These are phyloP conservation scores for Tricholoma terreum DNA, from an alignment of 768 basidiomycete genomes.

Conservation along the genomic window DNA sequence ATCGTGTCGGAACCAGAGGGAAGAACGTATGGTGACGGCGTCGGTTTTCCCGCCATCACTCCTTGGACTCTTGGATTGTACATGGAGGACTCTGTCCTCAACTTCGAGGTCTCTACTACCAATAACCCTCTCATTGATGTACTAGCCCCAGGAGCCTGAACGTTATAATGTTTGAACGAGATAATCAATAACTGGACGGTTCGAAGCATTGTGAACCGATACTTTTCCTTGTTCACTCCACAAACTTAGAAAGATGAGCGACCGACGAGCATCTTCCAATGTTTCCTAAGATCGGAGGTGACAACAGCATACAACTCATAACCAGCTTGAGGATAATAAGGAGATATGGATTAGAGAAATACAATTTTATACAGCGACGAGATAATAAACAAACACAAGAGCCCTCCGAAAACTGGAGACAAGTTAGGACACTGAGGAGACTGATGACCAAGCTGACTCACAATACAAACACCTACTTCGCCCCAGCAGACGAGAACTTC, in stretches of 20 bases:
- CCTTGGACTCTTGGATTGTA: background rate
- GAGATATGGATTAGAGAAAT: constrained; percentile 25
- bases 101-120: no score
- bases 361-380: constrained; percentile 33
- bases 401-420: background rate
- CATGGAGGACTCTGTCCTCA: background rate
- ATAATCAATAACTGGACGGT: no score
- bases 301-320: no score
- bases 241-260: no score
- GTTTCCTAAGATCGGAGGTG: no score
- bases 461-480: constrained; percentile 45
- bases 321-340: background rate
- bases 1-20: constrained; percentile 6
- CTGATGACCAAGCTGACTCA: background rate
- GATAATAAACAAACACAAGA: constrained; percentile 17
- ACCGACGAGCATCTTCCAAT: no score
- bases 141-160: no score
- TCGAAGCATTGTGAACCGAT: no score
- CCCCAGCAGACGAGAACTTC: constrained; percentile 75
- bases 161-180: no score
- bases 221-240: no score
- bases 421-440: background rate
- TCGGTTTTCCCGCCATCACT: background rate
- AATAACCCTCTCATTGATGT: no score
- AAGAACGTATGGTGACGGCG: background rate